Conservation (phyloP, 2,329 filamentous ascomycete species). For the Verticillium tricorpus region DNA sequence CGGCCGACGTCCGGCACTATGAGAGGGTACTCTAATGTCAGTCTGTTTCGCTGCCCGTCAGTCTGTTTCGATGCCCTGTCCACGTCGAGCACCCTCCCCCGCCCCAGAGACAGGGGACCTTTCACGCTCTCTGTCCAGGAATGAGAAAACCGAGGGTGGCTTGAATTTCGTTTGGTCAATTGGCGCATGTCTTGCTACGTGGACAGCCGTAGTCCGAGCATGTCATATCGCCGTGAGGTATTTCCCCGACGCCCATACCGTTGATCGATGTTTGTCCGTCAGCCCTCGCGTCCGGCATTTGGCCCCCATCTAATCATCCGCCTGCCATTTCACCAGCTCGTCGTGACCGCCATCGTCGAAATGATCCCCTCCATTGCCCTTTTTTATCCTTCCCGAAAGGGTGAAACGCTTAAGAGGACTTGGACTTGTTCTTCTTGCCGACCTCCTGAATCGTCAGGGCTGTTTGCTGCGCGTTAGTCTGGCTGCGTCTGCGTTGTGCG, state of each 20-base stretch:
- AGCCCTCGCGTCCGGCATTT: not conserved
- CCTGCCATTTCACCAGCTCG: not conserved
- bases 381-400: constrained; percentile 8
- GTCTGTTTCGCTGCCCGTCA: too few species aligned
- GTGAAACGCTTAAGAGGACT: constrained; percentile 28
- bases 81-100: too few species aligned
- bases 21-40: constrained; percentile 19
- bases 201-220: not conserved
- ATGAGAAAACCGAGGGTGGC: not conserved
- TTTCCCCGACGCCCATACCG: constrained; percentile 3
- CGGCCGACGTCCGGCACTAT: constrained; percentile 25
- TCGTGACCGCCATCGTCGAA: not conserved
- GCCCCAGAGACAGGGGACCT: too few species aligned
- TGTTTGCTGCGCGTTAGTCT: constrained; percentile 19
- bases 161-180: not conserved
- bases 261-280: not conserved
- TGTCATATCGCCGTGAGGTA: not conserved
- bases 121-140: not conserved
- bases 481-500: not conserved
- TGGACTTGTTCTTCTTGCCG: constrained; percentile 50
- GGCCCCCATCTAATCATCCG: not conserved
- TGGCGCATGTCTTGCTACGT: not conserved
- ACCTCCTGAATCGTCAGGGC: constrained; percentile 50
- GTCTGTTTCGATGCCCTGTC: too few species aligned
- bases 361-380: constrained; percentile 7